phyloP scores from a whole-genome alignment of 495 filamentous ascomycete species.

The Daldinia vernicosa region DNA sequence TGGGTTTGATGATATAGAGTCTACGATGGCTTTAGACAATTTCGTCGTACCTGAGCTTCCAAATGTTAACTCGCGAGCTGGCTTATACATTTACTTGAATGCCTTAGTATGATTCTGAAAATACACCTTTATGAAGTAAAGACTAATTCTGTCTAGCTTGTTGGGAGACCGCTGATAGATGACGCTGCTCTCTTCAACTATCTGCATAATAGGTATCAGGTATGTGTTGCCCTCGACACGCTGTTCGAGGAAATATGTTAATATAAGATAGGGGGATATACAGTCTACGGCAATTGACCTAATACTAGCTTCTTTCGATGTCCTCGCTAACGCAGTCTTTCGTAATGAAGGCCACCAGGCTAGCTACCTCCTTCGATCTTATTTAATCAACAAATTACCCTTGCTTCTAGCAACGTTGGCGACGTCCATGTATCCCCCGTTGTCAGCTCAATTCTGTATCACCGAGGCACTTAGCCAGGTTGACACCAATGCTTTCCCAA shows the following conservation, averaged over 20 bases:
- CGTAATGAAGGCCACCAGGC: conserved; percentile 75
- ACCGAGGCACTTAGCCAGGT: conserved; percentile 78
- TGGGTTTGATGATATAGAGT: conserved; percentile 60
- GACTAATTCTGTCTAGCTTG: conserved; percentile 67
- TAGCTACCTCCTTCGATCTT: conserved; percentile 85
- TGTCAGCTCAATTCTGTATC: conserved; percentile 80
- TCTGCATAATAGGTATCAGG: conserved; percentile 82
- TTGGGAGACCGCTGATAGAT: conserved; percentile 82
- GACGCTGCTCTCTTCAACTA: conserved; percentile 80
- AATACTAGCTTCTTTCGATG: conserved; percentile 87
- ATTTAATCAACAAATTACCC: conserved; percentile 92
- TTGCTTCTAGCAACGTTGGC: conserved; percentile 74
- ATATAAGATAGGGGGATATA: conserved; percentile 68
- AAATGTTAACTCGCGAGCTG: conserved; percentile 80
- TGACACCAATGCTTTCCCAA: conserved; percentile 81
- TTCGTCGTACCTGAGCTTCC: conserved; percentile 71
- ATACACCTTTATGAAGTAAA: background rate
- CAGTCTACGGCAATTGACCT: conserved; percentile 80
- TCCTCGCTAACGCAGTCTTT: conserved; percentile 85
- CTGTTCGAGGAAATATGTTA: conserved; percentile 21
- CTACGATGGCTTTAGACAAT: conserved; percentile 60
- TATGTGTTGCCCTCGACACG: conserved; percentile 41
- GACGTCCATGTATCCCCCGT: conserved; percentile 65
- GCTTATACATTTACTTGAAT: conserved; percentile 91
- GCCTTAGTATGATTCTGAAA: conserved; percentile 67